Conservation (phyloP, 2,329 filamentous ascomycete genomes). For the Cordyceps militaris region DNA sequence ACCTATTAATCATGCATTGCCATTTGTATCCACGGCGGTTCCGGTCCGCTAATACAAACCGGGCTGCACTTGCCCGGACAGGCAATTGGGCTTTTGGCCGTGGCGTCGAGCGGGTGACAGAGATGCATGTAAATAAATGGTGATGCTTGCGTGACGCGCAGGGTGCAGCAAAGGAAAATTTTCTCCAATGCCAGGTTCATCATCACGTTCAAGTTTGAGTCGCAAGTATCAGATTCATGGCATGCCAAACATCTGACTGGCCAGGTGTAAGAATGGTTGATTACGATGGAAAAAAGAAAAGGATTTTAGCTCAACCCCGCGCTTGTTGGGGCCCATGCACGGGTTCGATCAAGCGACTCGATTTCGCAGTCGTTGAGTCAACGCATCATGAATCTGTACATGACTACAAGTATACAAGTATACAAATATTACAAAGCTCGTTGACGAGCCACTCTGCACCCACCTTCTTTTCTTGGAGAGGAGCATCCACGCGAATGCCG, state of each 20-base stretch:
- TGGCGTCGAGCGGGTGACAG: neutral
- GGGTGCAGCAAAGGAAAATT: neutral
- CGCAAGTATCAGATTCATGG: too few relatives aligned
- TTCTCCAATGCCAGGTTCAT: neutral
- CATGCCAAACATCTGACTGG: too few relatives aligned
- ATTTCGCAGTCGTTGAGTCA: neutral
- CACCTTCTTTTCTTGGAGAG: neutral
- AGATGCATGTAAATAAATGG: constrained; percentile 6
- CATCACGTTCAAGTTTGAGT: too few relatives aligned
- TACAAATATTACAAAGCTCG: too few relatives aligned
- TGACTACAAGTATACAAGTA: too few relatives aligned
- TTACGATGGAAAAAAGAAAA: neutral
- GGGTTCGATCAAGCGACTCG: neutral
- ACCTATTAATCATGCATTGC: neutral
- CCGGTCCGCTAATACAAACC: neutral
- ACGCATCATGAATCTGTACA: neutral
- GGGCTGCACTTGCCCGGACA: neutral
- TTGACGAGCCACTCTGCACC: too few relatives aligned
- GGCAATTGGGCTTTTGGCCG: neutral
- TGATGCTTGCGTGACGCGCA: constrained; percentile 7
- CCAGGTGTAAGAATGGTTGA: neutral
- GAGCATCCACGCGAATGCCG: neutral
- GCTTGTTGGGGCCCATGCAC: neutral
- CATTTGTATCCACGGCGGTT: neutral
- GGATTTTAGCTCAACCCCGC: neutral